phyloP scores from a whole-genome alignment of 73 alveolate genomes.

The Paramecium primaurelia region DNA sequence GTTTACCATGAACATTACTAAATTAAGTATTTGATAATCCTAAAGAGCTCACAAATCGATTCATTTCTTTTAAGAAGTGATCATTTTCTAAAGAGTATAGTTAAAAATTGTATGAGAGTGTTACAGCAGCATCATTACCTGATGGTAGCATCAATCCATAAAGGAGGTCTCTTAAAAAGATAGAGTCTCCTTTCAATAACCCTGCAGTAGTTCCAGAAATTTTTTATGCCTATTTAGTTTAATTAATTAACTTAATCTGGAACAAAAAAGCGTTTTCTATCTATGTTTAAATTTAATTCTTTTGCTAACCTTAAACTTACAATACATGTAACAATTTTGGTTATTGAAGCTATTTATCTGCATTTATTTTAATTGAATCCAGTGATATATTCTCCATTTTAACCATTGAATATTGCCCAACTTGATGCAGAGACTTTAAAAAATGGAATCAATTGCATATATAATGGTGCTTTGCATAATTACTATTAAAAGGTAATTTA shows the following conservation, averaged over 20 bases:
- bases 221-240: slow-evolving; percentile 61
- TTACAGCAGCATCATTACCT: slow-evolving; percentile 88
- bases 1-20: slow-evolving; percentile 64
- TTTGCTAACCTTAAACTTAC: neutral
- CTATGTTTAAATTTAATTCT: slow-evolving; percentile 1
- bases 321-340: slow-evolving; percentile 33
- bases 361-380: slow-evolving; percentile 33
- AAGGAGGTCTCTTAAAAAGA: slow-evolving; percentile 68
- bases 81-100: slow-evolving; percentile 13
- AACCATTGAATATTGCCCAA: neutral
- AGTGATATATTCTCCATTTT: slow-evolving; percentile 10
- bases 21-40: slow-evolving; percentile 50
- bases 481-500: neutral
- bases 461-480: neutral
- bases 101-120: slow-evolving; percentile 78
- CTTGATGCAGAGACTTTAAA: neutral
- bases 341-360: slow-evolving; percentile 17
- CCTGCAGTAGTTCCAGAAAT: slow-evolving; percentile 83
- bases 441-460: neutral
- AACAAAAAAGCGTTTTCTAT: neutral
- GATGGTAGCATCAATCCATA: slow-evolving; percentile 88
- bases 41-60: slow-evolving; percentile 49
- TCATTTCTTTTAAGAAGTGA: slow-evolving; percentile 73
- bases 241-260: slow-evolving; percentile 2
- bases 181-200: slow-evolving; percentile 66